Percentiles rank a stretch among this genome's conserved stretches.
These are phyloP conservation scores for Elaeis oleifera DNA, from an alignment of 202 grass and related monocot genomes.

Conservation along the genomic window DNA sequence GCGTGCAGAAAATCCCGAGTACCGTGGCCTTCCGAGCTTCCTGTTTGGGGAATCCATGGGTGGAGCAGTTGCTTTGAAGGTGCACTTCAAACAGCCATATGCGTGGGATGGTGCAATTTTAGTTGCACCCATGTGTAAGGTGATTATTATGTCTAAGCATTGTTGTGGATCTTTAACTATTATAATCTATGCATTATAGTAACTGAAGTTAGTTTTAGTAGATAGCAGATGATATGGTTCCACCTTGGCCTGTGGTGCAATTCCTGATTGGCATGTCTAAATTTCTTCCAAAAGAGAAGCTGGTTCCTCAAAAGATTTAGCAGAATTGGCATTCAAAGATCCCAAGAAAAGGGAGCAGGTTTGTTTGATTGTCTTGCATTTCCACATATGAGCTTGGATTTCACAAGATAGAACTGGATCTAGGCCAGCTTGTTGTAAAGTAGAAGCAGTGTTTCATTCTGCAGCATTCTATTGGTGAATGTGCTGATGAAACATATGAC, in stretches of 20 bases:
- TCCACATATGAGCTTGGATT: too few relatives aligned
- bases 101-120: conserved; percentile 64
- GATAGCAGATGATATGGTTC: conserved; percentile 17
- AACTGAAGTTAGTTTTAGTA: neutral
- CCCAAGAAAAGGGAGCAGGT: conserved; percentile 15
- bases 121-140: conserved; percentile 90
- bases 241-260: conserved; percentile 20
- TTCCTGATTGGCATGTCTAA: conserved; percentile 16
- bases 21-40: conserved; percentile 49
- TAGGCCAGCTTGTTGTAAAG: too few relatives aligned
- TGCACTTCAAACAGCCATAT: conserved; percentile 51
- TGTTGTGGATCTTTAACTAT: too few relatives aligned
- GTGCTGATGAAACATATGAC: too few relatives aligned
- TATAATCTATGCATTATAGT: too few relatives aligned
- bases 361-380: neutral
- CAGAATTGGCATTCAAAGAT: conserved; percentile 19
- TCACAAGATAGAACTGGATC: too few relatives aligned
- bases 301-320: conserved; percentile 18
- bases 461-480: too few relatives aligned
- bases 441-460: too few relatives aligned
- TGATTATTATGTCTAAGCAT: conserved; percentile 6
- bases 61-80: conserved; percentile 48
- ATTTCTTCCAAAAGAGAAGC: conserved; percentile 18
- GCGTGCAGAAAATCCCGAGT: conserved; percentile 53
- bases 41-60: conserved; percentile 72